Base-by-base conservation (phyloP, 2,329 filamentous ascomycete genomes). In the Neonectria ditissima region DNA sequence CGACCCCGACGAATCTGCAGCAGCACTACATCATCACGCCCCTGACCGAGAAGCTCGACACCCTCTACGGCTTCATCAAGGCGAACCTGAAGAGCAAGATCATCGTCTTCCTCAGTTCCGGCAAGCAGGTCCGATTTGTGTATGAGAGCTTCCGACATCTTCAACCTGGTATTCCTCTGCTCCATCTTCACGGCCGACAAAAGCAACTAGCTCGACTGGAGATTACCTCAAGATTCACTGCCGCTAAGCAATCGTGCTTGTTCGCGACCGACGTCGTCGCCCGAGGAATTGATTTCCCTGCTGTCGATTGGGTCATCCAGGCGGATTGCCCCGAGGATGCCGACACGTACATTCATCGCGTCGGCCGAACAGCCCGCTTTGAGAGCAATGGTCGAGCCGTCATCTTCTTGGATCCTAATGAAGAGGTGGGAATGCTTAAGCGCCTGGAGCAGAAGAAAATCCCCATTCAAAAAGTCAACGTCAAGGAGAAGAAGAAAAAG, bases 221-320 rank as follows among this genome's bases (percentile, higher is more conserved):
- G 65, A 96, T 97, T 41, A 97, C 94, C 0, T 87, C 87, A 5
- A 90, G 91, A 55, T 99, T 97, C 77, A 90, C 92, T 0, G 84
- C 89, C 0, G 88, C 94, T 1, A 93, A 96, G 74, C 86, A 92
- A 60, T 91, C 93, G 1, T 97, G 96, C 75, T 85, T 99, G 0
- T 97, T 99, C 76, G 93, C 96, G 1, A 99, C 96, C 0, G 96
- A 99, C 75, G 93, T 99, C 6, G 94, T 97, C 4, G 96, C 96
- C 0, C 88, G 96, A 78, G 96, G 96, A 67, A 87, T 99, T 13
- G 96, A 99, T 78, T 98, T 99, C 75, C 96, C 96, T 0, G 91
- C 94, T 3, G 96, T 99, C 0, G 96, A 99, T 77, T 99, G 96
- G 92, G 96, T 99, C 5, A 93, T 99, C n/a, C 96, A 99, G 76